These are phyloP conservation scores for Neoscytalidium dimidiatum DNA, from an alignment of 2,329 filamentous ascomycete genomes.

Conservation along the genomic window DNA sequence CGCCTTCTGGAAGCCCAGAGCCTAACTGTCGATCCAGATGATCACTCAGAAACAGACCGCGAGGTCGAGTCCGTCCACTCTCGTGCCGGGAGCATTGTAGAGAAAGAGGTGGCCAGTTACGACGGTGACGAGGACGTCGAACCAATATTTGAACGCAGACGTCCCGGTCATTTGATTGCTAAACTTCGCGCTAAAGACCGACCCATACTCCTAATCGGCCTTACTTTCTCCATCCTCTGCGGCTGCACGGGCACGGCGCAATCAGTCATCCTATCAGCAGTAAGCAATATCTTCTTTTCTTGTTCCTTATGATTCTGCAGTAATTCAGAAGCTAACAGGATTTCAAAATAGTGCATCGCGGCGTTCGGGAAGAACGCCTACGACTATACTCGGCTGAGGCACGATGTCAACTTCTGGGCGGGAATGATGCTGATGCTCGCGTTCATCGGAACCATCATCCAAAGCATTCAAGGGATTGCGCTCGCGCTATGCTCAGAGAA, in stretches of 20 bases:
- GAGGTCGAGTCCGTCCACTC: not conserved
- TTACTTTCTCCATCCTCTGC: constrained; percentile 73
- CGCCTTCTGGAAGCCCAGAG: constrained; percentile 87
- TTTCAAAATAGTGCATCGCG: not conserved
- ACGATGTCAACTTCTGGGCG: constrained; percentile 16
- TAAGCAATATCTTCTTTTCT: not conserved
- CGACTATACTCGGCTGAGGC: not conserved
- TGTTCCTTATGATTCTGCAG: not conserved
- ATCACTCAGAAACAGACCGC: not conserved
- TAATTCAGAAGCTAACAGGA: not conserved
- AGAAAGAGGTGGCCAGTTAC: not conserved
- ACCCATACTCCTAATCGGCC: constrained; percentile 53
- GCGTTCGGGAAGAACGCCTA: constrained; percentile 7
- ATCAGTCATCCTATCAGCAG: constrained; percentile 52
- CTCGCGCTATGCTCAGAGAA: constrained; percentile 84
- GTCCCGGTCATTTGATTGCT: not conserved
- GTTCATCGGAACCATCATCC: not conserved
- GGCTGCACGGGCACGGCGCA: constrained; percentile 78
- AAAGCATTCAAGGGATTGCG: constrained; percentile 44
- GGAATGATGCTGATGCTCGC: constrained; percentile 21
- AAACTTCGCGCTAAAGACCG: not conserved
- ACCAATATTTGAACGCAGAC: not conserved
- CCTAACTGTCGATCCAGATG: constrained; percentile 24
- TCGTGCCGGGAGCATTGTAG: not conserved
- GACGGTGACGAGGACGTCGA: no score